These are phyloP conservation scores for Chalaropsis ovoidea DNA, from an alignment of 2,329 filamentous ascomycete species.

Conservation along the genomic window DNA sequence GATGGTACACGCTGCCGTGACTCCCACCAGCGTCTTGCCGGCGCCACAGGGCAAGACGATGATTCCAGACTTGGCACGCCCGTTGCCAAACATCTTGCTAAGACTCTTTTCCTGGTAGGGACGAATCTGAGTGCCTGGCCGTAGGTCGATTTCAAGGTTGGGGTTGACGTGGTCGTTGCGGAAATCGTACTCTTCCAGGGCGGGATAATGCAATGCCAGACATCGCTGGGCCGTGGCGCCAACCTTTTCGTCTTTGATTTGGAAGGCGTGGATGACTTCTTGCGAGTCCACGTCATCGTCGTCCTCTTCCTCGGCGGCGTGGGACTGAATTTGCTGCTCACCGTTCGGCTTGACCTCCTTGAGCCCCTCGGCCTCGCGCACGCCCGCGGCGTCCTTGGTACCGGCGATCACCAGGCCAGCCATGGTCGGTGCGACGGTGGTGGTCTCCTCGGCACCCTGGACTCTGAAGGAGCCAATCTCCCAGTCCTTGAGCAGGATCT, in stretches of 20 bases:
- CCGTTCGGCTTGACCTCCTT: conserved; percentile 17
- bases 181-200: conserved; percentile 96
- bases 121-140: conserved; percentile 79
- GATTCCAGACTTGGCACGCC: conserved; percentile 90
- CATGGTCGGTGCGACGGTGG: conserved; percentile 75
- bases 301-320: conserved; percentile 47
- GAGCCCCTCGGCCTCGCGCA: conserved; percentile 55
- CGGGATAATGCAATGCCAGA: conserved; percentile 72
- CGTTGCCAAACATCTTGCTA: conserved; percentile 99
- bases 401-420: conserved; percentile 83
- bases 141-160: conserved; percentile 85
- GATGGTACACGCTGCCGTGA: conserved; percentile 94
- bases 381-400: conserved; percentile 82
- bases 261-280: conserved; percentile 84
- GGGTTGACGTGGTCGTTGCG: conserved; percentile 81
- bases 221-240: conserved; percentile 85
- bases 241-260: conserved; percentile 72
- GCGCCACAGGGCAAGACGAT: conserved; percentile 95
- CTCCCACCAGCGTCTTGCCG: conserved; percentile 95
- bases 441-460: conserved; percentile 59
- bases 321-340: neutral
- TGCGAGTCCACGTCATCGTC: conserved; percentile 81
- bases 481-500: conserved; percentile 73
- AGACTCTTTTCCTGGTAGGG: conserved; percentile 95
- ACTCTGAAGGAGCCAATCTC: conserved; percentile 71